Percentiles rank a stretch among this genome's conserved stretches.
Conservation (phyloP, 768 basidiomycete genomes). For the Mycena floridula region DNA sequence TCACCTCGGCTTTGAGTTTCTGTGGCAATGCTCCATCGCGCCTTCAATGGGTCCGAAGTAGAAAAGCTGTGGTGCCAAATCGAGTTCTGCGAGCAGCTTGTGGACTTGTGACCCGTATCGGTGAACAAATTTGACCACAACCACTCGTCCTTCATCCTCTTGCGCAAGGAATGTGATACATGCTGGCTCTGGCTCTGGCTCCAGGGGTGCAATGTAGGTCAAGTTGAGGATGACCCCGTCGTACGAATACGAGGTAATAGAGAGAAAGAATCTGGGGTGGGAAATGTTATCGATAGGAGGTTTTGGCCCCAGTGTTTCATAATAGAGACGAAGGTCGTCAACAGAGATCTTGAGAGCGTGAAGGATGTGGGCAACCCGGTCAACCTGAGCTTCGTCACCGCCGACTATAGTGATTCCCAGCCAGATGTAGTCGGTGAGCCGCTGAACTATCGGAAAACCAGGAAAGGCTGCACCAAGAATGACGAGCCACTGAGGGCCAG, state of each 20-base stretch:
- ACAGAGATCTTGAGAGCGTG: background rate
- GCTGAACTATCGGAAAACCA: conserved; percentile 12
- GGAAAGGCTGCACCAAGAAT: conserved; percentile 19
- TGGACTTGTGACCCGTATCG: conserved; percentile 17
- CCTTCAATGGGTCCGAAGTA: background rate
- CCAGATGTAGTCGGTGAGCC: conserved; percentile 15
- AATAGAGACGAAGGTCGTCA: conserved; percentile 4
- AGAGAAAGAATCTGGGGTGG: conserved; percentile 7
- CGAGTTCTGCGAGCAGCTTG: conserved; percentile 9
- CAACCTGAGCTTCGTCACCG: background rate
- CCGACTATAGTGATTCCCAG: background rate
- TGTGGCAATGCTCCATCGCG: too few relatives aligned
- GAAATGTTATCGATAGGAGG: background rate
- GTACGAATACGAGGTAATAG: background rate
- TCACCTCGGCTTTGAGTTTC: too few relatives aligned
- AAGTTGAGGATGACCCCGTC: conserved; percentile 2
- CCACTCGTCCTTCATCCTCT: background rate
- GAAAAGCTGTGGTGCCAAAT: background rate
- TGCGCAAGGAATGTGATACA: conserved; percentile 11
- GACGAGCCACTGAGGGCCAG: conserved; percentile 15
- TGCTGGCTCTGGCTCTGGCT: background rate
- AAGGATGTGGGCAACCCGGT: conserved; percentile 4
- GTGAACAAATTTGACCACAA: conserved; percentile 24
- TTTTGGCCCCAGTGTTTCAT: background rate
- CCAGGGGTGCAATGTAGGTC: conserved; percentile 8